phyloP scores from a whole-genome alignment of 306 rosid genomes.

The Inga oerstediana region DNA sequence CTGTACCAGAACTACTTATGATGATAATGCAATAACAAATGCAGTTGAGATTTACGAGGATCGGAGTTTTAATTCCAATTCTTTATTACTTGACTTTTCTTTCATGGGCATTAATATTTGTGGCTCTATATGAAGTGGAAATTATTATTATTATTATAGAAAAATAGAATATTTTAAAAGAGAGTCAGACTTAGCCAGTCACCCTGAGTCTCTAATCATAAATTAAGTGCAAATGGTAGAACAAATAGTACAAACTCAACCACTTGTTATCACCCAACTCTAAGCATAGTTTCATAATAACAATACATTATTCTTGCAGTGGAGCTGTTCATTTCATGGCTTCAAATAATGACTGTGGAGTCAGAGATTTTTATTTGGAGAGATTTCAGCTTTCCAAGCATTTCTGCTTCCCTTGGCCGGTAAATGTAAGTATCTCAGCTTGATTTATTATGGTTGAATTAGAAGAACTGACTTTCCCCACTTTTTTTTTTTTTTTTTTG shows the following conservation, averaged over 20 bases:
- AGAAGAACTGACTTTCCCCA: background rate
- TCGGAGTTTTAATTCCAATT: conserved; percentile 52
- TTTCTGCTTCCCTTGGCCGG: conserved; percentile 74
- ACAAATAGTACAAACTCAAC: background rate
- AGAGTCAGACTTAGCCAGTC: background rate
- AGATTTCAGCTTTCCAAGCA: conserved; percentile 75
- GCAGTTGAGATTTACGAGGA: conserved; percentile 71
- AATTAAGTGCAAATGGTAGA: background rate
- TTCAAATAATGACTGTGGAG: conserved; percentile 78
- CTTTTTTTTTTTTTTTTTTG: no score
- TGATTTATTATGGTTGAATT: background rate
- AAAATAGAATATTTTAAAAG: background rate
- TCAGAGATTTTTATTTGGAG: conserved; percentile 83
- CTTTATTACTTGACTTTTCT: background rate
- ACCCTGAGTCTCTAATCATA: background rate
- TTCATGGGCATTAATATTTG: background rate
- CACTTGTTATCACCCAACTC: background rate
- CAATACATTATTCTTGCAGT: conserved; percentile 41
- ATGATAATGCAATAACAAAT: conserved; percentile 85
- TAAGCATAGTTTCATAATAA: conserved; percentile 12
- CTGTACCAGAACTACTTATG: conserved; percentile 74
- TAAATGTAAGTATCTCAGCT: conserved; percentile 60
- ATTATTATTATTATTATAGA: background rate
- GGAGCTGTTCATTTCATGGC: conserved; percentile 90
- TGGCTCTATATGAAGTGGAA: conserved; percentile 9